Conservation (phyloP, 2,329 filamentous ascomycete genomes). For the Chrysoporthe austroafricana region DNA sequence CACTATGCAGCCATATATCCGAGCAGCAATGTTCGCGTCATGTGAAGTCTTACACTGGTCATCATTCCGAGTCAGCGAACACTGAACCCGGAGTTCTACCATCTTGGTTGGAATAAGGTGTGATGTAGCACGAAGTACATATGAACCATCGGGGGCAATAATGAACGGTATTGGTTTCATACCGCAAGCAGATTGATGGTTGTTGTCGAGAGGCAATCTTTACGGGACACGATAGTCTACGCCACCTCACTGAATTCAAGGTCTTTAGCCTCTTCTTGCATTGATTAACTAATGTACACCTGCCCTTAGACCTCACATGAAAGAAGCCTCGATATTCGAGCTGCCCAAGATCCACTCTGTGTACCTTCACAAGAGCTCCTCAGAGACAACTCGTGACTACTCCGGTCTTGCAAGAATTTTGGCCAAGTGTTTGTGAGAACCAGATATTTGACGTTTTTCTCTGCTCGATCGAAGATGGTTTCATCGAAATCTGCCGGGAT, state of each 20-base stretch:
- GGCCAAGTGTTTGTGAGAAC: constrained; percentile 72
- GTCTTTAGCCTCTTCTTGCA: neutral
- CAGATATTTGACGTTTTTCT: constrained; percentile 66
- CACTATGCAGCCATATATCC: too few species aligned
- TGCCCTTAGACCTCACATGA: neutral
- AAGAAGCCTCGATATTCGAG: neutral
- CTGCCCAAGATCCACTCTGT: neutral
- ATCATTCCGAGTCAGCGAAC: too few species aligned
- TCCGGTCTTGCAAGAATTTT: constrained; percentile 48
- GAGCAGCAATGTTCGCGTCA: too few species aligned
- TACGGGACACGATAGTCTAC: neutral
- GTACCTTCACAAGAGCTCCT: neutral
- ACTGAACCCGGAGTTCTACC: too few species aligned
- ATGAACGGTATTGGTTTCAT: too few species aligned
- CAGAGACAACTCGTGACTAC: constrained; percentile 12
- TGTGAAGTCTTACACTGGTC: too few species aligned
- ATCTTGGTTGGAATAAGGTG: too few species aligned
- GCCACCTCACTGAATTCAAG: neutral
- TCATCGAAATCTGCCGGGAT: constrained; percentile 54
- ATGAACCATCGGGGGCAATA: too few species aligned
- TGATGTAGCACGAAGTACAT: too few species aligned
- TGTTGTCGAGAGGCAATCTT: neutral
- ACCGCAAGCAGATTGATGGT: neutral
- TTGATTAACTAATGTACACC: neutral
- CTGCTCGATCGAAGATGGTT: constrained; percentile 61